phyloP scores from a whole-genome alignment of 2,329 filamentous ascomycete species.

The Phialocephala sp. region DNA sequence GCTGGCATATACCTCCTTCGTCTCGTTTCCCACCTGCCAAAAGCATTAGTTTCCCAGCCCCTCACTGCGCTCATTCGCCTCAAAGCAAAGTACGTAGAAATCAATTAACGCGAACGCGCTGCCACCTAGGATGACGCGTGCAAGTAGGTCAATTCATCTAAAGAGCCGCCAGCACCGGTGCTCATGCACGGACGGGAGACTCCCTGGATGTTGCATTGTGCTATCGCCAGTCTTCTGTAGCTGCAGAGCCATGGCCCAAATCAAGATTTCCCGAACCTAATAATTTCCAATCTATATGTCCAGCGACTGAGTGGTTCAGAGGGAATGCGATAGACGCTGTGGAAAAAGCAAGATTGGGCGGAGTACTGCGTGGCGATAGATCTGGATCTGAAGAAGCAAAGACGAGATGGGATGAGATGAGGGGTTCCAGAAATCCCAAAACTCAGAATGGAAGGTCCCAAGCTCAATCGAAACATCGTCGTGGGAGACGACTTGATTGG shows the following conservation, averaged over 20 bases:
- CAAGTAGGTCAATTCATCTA: neutral
- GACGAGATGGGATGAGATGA: neutral
- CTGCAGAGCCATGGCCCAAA: neutral
- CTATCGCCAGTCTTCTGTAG: neutral
- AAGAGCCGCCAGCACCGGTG: neutral
- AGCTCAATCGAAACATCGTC: neutral
- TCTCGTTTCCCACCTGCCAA: neutral
- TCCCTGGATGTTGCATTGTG: neutral
- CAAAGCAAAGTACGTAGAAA: neutral
- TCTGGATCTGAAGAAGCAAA: constrained; percentile 4
- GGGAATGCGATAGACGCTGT: neutral
- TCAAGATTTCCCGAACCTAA: neutral
- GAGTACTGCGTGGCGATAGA: neutral
- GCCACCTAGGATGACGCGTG: neutral
- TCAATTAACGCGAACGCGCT: constrained; percentile 2
- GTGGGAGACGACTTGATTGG: neutral
- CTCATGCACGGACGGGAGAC: constrained; percentile 3
- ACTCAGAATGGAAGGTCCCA: neutral
- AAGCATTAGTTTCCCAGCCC: neutral
- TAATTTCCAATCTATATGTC: neutral
- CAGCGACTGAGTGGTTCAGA: neutral
- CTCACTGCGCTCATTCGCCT: neutral
- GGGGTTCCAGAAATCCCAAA: constrained; percentile 1
- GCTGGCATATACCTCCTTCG: constrained; percentile 5
- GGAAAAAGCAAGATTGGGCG: neutral